These are phyloP conservation scores for Multifurca ochricompacta DNA, from an alignment of 768 basidiomycete species.

Conservation along the genomic window DNA sequence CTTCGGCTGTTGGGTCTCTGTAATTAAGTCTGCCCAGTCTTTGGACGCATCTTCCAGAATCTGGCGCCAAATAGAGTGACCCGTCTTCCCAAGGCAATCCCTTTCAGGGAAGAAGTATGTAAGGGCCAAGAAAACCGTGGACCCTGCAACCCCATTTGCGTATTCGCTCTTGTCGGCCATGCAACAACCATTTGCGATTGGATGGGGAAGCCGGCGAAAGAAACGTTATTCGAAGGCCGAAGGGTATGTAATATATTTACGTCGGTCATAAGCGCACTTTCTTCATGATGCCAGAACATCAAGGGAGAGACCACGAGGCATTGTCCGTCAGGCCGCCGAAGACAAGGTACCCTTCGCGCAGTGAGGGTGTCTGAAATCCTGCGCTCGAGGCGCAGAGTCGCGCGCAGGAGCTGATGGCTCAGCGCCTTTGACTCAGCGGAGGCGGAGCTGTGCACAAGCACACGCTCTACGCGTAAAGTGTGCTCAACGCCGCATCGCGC, in stretches of 20 bases:
- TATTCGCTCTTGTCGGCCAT: constrained; percentile 50
- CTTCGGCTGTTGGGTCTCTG: constrained; percentile 36
- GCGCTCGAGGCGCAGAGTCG: constrained; percentile 57
- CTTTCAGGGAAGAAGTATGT: constrained; percentile 78
- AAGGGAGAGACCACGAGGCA: constrained; percentile 72
- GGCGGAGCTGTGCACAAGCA: constrained; percentile 56
- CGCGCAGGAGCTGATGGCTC: constrained; percentile 52
- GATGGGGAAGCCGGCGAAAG: constrained; percentile 56
- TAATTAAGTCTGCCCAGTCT: constrained; percentile 31
- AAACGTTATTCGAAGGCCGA: constrained; percentile 42
- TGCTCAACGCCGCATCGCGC: constrained; percentile 63
- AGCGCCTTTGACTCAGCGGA: constrained; percentile 45
- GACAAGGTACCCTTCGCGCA: constrained; percentile 41
- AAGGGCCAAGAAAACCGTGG: constrained; percentile 63
- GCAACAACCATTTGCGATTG: constrained; percentile 73
- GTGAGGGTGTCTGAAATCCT: constrained; percentile 41
- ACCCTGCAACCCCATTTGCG: constrained; percentile 41
- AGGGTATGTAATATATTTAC: constrained; percentile 52
- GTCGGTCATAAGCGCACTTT: constrained; percentile 44
- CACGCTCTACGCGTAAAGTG: constrained; percentile 68
- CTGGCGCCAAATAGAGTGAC: constrained; percentile 59
- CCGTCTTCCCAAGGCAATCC: constrained; percentile 55
- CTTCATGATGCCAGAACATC: constrained; percentile 66
- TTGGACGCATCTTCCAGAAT: constrained; percentile 39
- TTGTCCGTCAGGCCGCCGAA: constrained; percentile 41